Evolutionary conservation across 768 basidiomycete genomes (phyloP), one percentile per base, ranked within the genome.

Genomic region (Boletus patriciae): DNA sequence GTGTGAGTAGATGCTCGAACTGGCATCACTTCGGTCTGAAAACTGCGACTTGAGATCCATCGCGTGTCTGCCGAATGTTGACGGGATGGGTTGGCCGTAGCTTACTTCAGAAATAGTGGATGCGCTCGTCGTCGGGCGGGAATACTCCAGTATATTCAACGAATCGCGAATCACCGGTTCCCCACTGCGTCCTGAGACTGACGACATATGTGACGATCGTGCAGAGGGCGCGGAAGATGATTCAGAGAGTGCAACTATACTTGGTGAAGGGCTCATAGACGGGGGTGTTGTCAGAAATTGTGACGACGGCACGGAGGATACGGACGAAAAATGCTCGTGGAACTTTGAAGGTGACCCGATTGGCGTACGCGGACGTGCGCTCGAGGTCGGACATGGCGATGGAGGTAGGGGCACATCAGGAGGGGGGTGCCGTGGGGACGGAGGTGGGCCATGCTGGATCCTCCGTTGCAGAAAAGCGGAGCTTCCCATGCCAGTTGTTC

Each of bases 301-400:
- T 21, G 68, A 62, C 18, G 50, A 21, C 1, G 69, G 60, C 29
- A 64, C 49, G 3, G 64, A 70, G 4, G 70, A 70, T 6, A 70
- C 55, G 1, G 70, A 71, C 19, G 70, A 68, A 43, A 71, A 55
- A 38, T 73, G 72, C 21, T 71, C 72, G 40, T 72, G 70, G 62
- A 73, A 71, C 46, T 73, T 71, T 6, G 70, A 72, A 33, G 57
- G 46, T 6, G 57, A 19, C 19, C 31, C 46, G 3, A 63, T 27
- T 2, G 63, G 62, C 6, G 63, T 64, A 9, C 59, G 59, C 33
- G 58, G 45, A 4, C 43, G 55, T 7, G 45, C 27, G 43, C 33
- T 51, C 9, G 50, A 45, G 1, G 23, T 33, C 19, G 34, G 41
- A 49, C 47, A 46, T 2, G 68, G 68, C 3, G 70, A 63, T 2